These are phyloP conservation scores for Xylaria sp. DNA, from an alignment of 2,329 filamentous ascomycete species.

Conservation along the genomic window DNA sequence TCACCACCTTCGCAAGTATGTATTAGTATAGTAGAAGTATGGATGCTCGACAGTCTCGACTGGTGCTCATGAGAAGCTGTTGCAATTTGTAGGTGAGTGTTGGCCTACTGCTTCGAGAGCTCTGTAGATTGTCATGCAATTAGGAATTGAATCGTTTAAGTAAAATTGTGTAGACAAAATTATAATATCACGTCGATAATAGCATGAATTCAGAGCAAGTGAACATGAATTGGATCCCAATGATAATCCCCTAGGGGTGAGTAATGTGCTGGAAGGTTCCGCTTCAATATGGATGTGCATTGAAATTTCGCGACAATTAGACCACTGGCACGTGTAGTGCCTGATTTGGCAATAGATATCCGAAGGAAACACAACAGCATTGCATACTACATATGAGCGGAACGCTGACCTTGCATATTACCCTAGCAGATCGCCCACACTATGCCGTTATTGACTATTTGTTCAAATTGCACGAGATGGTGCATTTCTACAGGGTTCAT, in stretches of 20 bases:
- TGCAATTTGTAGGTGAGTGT: neutral
- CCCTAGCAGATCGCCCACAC: constrained; percentile 15
- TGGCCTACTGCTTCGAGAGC: neutral
- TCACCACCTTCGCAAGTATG: constrained; percentile 11
- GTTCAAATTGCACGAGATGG: constrained; percentile 7
- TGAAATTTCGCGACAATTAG: constrained; percentile 11
- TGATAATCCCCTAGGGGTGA: neutral
- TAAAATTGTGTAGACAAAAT: constrained; percentile 1
- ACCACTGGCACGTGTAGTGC: constrained; percentile 30
- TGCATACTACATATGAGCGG: constrained; percentile 15
- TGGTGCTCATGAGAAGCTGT: neutral
- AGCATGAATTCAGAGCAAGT: constrained; percentile 11
- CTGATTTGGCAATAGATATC: constrained; percentile 30
- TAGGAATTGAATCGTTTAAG: neutral
- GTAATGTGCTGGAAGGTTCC: constrained; percentile 6
- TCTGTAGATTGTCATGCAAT: constrained; percentile 13
- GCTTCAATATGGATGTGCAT: constrained; percentile 17
- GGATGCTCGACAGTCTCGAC: neutral
- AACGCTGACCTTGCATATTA: constrained; percentile 30
- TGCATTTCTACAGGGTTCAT: neutral
- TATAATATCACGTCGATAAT: neutral
- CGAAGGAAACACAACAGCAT: constrained; percentile 14
- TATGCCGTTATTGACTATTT: neutral
- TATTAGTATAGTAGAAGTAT: neutral
- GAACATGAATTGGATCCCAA: neutral